Percentiles rank a stretch among this genome's conserved stretches.
These are phyloP conservation scores for Septoria petroselini DNA, from an alignment of 2,329 filamentous ascomycete species.

Conservation along the genomic window DNA sequence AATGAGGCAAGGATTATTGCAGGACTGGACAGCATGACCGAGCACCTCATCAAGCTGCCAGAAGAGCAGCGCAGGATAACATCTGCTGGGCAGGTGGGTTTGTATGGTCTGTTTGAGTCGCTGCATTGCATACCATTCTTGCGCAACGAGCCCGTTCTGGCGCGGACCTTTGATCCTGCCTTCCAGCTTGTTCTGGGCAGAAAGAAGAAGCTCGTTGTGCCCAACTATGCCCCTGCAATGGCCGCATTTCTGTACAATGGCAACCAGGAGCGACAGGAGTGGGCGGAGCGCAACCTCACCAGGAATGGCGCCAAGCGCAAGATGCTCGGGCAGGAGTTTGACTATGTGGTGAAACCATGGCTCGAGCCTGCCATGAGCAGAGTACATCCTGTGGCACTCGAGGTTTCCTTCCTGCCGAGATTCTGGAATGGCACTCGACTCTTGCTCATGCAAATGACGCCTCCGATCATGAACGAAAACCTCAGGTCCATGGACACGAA, in stretches of 20 bases:
- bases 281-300: slow-evolving; percentile 68
- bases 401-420: slow-evolving; percentile 57
- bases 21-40: slow-evolving; percentile 44
- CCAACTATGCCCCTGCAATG: slow-evolving; percentile 74
- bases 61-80: slow-evolving; percentile 51
- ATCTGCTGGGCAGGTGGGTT: slow-evolving; percentile 56
- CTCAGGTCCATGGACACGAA: slow-evolving; percentile 76
- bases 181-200: slow-evolving; percentile 78
- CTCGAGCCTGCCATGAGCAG: slow-evolving; percentile 64
- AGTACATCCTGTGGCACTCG: slow-evolving; percentile 56
- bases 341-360: slow-evolving; percentile 78
- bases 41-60: slow-evolving; percentile 45
- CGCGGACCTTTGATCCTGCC: slow-evolving; percentile 70
- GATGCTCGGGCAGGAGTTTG: slow-evolving; percentile 72
- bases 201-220: slow-evolving; percentile 68
- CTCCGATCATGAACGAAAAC: slow-evolving; percentile 71
- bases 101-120: slow-evolving; percentile 82
- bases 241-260: slow-evolving; percentile 78
- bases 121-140: slow-evolving; percentile 81
- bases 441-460: slow-evolving; percentile 70
- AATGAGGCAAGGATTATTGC: slow-evolving; percentile 45
- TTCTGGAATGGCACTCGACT: slow-evolving; percentile 78
- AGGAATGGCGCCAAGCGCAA: slow-evolving; percentile 54
- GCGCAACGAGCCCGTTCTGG: slow-evolving; percentile 52
- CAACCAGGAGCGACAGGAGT: slow-evolving; percentile 61